phyloP scores from a whole-genome alignment of 352 stramenopile genomes.

The Pythium apleroticum region DNA sequence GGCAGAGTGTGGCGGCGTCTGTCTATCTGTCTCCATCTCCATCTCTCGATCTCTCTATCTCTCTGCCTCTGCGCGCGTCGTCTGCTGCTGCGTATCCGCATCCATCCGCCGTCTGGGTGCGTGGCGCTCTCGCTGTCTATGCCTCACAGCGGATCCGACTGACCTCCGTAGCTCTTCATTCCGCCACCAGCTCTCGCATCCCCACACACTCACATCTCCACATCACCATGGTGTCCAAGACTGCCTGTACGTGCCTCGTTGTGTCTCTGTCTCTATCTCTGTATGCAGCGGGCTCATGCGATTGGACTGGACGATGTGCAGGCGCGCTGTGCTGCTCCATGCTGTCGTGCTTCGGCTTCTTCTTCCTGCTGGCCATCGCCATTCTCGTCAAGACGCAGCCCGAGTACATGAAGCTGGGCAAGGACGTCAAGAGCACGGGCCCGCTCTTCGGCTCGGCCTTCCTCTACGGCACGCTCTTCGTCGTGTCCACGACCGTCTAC shows the following conservation, averaged over 20 bases:
- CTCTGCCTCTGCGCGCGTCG: not conserved
- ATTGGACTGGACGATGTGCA: constrained; percentile 17
- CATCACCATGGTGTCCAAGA: constrained; percentile 31
- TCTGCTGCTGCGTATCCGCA: not conserved
- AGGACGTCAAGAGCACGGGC: constrained; percentile 56
- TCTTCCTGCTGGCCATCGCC: constrained; percentile 71
- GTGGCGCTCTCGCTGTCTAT: not conserved
- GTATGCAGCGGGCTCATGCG: not conserved
- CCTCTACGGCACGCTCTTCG: constrained; percentile 71
- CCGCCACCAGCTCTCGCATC: not conserved
- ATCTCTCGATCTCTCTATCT: not conserved
- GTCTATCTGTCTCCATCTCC: not conserved
- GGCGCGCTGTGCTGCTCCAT: constrained; percentile 75
- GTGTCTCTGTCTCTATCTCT: not conserved
- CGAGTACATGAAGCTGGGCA: constrained; percentile 84
- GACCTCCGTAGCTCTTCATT: not conserved
- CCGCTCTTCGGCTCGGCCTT: constrained; percentile 71
- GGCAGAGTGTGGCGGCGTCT: too few relatives aligned
- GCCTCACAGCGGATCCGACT: not conserved
- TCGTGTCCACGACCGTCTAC: constrained; percentile 66
- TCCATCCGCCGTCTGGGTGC: not conserved
- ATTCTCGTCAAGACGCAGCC: constrained; percentile 75
- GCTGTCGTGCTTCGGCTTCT: constrained; percentile 67
- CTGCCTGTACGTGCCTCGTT: constrained; percentile 19
- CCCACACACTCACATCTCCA: not conserved